phyloP scores from a whole-genome alignment of 2,329 filamentous ascomycete species.

The Cordyceps javanica region DNA sequence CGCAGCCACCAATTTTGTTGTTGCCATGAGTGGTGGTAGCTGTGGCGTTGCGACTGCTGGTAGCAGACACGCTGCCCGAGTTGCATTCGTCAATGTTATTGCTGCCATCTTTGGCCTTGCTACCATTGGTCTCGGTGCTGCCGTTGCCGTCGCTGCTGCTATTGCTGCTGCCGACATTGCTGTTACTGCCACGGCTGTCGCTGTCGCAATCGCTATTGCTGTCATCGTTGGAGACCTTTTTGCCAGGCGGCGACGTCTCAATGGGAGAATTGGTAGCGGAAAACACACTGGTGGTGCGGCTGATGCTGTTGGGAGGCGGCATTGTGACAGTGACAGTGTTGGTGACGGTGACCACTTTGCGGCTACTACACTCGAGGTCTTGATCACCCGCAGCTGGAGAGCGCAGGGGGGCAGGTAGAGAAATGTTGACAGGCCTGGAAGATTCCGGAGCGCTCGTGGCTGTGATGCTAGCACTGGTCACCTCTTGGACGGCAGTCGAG shows the following conservation, averaged over 20 bases:
- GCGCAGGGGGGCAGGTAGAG: neutral
- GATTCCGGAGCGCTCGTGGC: neutral
- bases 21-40: neutral
- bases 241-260: neutral
- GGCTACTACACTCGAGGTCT: too few species aligned
- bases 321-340: conserved; percentile 9
- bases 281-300: neutral
- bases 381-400: neutral
- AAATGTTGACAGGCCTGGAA: neutral
- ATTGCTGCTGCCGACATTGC: neutral
- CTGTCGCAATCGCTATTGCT: neutral
- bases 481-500: neutral
- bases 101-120: neutral
- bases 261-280: neutral
- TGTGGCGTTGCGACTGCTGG: neutral
- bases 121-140: neutral
- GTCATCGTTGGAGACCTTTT: neutral
- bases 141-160: neutral
- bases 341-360: neutral
- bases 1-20: neutral
- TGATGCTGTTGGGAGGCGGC: neutral
- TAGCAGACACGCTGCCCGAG: too few species aligned
- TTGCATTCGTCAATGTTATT: neutral
- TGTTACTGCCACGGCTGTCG: neutral
- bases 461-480: neutral